phyloP scores from a whole-genome alignment of 257 asterid species.

The Striga asiatica region DNA sequence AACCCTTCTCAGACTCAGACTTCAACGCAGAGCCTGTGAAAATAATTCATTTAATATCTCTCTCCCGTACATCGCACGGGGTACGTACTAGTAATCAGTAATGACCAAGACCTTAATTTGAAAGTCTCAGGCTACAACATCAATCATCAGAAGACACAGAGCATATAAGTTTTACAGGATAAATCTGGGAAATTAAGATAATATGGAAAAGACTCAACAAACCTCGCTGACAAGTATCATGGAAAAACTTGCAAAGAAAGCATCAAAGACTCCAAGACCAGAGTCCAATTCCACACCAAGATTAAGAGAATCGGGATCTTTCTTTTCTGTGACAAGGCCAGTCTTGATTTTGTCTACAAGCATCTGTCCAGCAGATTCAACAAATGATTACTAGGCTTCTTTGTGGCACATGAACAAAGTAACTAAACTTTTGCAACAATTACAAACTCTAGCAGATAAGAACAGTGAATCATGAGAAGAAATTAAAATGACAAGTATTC shows the following conservation, averaged over 20 bases:
- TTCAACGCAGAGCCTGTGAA: too few relatives aligned
- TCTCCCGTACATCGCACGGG: too few relatives aligned
- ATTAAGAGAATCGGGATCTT: constrained; percentile 32
- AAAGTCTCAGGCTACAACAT: not conserved
- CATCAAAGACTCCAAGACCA: constrained; percentile 84
- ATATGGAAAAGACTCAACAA: constrained; percentile 12
- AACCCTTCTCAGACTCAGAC: too few relatives aligned
- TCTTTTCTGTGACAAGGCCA: constrained; percentile 27
- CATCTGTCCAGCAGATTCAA: constrained; percentile 33
- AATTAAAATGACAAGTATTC: not conserved
- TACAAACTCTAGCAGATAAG: not conserved
- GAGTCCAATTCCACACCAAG: constrained; percentile 48
- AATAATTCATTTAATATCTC: too few relatives aligned
- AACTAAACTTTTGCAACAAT: not conserved
- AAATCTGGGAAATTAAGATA: not conserved
- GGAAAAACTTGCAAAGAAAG: constrained; percentile 78
- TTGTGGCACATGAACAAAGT: not conserved
- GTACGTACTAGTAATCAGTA: too few relatives aligned
- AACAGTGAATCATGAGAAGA: not conserved
- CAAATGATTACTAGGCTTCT: not conserved
- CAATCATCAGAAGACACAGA: constrained; percentile 6
- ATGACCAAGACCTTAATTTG: not conserved
- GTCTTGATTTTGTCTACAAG: constrained; percentile 53
- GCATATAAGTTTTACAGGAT: not conserved
- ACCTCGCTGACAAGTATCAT: constrained; percentile 98